phyloP scores from a whole-genome alignment of 805 yeast genomes.

The Zygosaccharomyces gambellarensis region DNA sequence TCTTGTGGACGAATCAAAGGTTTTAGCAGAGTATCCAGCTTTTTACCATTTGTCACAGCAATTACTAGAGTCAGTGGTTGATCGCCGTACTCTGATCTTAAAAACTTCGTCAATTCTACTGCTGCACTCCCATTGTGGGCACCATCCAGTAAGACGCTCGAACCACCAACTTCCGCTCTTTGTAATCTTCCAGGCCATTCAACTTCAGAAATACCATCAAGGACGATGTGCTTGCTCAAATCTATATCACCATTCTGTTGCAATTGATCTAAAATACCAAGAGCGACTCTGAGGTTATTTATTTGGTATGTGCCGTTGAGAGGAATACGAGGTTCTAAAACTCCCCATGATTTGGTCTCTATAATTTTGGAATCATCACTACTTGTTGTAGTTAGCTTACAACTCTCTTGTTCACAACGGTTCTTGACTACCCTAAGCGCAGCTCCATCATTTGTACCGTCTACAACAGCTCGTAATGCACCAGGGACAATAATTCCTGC shows the following conservation, averaged over 20 bases:
- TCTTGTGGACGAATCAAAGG: constrained; percentile 51
- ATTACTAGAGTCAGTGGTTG: constrained; percentile 49
- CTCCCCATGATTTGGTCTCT: constrained; percentile 32
- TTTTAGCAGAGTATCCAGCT: constrained; percentile 45
- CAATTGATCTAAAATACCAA: constrained; percentile 45
- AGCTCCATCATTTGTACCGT: constrained; percentile 53
- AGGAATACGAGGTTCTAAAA: constrained; percentile 42
- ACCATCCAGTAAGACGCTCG: constrained; percentile 61
- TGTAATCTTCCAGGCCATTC: constrained; percentile 91
- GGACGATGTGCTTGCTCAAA: constrained; percentile 37
- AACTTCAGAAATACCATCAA: constrained; percentile 50
- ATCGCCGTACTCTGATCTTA: constrained; percentile 33
- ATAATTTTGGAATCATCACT: constrained; percentile 11
- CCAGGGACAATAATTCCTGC: constrained; percentile 67
- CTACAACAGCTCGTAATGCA: constrained; percentile 60
- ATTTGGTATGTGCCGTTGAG: constrained; percentile 69
- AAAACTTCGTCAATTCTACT: constrained; percentile 54
- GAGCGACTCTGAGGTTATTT: constrained; percentile 64
- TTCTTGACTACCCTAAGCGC: constrained; percentile 46
- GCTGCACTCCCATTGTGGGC: constrained; percentile 92
- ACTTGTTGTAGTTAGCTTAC: constrained; percentile 30
- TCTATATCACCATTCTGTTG: constrained; percentile 21
- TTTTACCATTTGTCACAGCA: constrained; percentile 75
- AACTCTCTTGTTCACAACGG: constrained; percentile 34
- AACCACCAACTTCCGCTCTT: constrained; percentile 31